phyloP scores from a whole-genome alignment of 345 rosid species.

The Streptanthus diversifolius region DNA sequence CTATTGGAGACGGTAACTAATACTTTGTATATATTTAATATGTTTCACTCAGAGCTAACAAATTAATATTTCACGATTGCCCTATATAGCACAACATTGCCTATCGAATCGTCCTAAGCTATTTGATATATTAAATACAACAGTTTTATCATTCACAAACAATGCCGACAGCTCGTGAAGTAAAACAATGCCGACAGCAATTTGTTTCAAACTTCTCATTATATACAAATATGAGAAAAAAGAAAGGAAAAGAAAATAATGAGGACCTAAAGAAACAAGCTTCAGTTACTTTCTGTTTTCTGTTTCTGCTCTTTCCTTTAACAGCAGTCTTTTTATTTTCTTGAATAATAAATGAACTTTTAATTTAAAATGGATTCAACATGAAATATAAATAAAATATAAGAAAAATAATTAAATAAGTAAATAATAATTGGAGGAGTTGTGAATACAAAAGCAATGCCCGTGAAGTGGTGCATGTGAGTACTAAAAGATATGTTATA shows the following conservation, averaged over 20 bases:
- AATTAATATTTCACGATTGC: neutral
- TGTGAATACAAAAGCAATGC: conserved; percentile 50
- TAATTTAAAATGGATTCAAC: neutral
- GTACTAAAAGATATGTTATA: conserved; percentile 66
- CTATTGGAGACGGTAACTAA: too few species aligned
- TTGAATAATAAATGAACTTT: conserved; percentile 3
- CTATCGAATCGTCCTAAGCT: neutral
- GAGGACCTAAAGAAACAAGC: conserved; percentile 25
- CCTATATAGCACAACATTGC: neutral
- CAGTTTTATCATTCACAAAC: conserved; percentile 2
- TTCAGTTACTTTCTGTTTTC: conserved; percentile 34
- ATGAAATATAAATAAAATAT: neutral
- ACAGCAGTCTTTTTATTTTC: neutral
- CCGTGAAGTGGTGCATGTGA: conserved; percentile 99
- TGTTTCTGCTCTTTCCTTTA: conserved; percentile 24
- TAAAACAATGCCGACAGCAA: conserved; percentile 18
- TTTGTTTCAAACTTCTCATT: neutral
- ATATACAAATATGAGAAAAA: neutral
- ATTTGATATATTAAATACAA: conserved; percentile 1
- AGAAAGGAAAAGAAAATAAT: neutral
- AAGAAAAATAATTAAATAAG: neutral
- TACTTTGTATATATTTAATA: too few species aligned
- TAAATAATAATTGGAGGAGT: conserved; percentile 27
- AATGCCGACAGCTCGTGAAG: conserved; percentile 19
- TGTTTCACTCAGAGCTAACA: neutral